A percentile compares a stretch with the other conserved stretches of the same genome.
These are phyloP conservation scores for Solanum etuberosum DNA, from an alignment of 257 asterid species.

Conservation along the genomic window DNA sequence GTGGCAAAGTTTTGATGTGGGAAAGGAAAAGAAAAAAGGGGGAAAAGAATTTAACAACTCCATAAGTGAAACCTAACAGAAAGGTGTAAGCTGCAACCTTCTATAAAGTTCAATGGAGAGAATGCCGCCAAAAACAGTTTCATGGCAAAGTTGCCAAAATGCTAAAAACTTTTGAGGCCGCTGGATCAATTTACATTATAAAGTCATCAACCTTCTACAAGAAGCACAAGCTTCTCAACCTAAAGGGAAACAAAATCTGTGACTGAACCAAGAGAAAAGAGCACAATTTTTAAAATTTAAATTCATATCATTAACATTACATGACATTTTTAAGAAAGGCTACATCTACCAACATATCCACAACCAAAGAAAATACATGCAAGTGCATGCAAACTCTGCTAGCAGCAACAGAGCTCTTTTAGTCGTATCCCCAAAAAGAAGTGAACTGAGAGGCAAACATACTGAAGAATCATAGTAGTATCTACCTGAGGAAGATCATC, in stretches of 20 bases:
- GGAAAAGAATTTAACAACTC: neutral
- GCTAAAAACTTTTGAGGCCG: neutral
- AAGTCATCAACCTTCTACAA: neutral
- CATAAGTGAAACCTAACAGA: neutral
- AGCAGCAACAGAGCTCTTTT: neutral
- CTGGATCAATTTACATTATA: neutral
- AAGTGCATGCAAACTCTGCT: neutral
- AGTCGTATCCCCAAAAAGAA: neutral
- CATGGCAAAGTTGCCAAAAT: neutral
- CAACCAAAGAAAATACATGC: neutral
- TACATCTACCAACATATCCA: neutral
- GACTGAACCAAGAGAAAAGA: neutral
- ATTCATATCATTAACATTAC: neutral
- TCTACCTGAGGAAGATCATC: constrained; percentile 94
- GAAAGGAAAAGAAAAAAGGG: neutral
- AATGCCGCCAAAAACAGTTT: neutral
- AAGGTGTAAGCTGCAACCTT: neutral
- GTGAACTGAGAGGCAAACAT: neutral
- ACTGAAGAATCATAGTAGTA: constrained; percentile 4
- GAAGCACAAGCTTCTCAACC: neutral
- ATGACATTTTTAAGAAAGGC: neutral
- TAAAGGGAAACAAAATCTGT: neutral
- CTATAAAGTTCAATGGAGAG: neutral
- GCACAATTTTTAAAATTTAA: neutral
- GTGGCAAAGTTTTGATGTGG: neutral